Base-by-base conservation (phyloP, 352 stramenopile species). In the Lagenidium sp. region DNA sequence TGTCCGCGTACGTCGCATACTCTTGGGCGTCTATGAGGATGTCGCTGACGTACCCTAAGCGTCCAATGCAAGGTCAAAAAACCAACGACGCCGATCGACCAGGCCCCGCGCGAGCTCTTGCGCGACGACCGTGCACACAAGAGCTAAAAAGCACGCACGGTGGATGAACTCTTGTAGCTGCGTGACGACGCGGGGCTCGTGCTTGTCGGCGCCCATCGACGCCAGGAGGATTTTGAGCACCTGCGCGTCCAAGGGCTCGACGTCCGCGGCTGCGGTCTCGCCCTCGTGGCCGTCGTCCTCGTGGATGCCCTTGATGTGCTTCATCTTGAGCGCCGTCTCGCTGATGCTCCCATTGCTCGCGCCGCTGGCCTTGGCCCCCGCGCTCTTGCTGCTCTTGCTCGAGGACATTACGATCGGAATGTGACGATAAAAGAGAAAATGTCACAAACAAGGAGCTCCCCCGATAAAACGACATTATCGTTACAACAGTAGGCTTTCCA, bases 101-200 rank as follows among this genome's bases (percentile, higher is more conserved):
- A n/a, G n/a, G n/a, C n/a, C n/a, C n/a, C n/a, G n/a, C n/a, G n/a
- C n/a, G n/a, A n/a, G n/a, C n/a, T n/a, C n/a, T n/a, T n/a, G n/a
- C n/a, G n/a, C n/a, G n/a, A n/a, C n/a, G n/a, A n/a, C n/a, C n/a
- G n/a, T n/a, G n/a, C n/a, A n/a, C n/a, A n/a, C 28, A 32, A 26
- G 24, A 40, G 1, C 24, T 19, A 25, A 13, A 45, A 10, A 4
- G 15, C 0, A 58, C 73, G 30, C 58, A 93, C 80, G 77, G 48
- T 93, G 80, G 18, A 87, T 63, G 44, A 91, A 90, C 54, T 93
- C 81, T 37, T 85, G 76, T 21, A 93, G 63, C 57, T 93, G 80
- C 44, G 57, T 60, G 23, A 90, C 71, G 53, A 93, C 80, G 44
- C 78, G 71, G 41, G 73, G 72, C 57, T 93, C 80, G 47, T 78